Evolutionary conservation across 768 basidiomycete genomes (phyloP).

Genomic region (Boletus tomentosulus): DNA sequence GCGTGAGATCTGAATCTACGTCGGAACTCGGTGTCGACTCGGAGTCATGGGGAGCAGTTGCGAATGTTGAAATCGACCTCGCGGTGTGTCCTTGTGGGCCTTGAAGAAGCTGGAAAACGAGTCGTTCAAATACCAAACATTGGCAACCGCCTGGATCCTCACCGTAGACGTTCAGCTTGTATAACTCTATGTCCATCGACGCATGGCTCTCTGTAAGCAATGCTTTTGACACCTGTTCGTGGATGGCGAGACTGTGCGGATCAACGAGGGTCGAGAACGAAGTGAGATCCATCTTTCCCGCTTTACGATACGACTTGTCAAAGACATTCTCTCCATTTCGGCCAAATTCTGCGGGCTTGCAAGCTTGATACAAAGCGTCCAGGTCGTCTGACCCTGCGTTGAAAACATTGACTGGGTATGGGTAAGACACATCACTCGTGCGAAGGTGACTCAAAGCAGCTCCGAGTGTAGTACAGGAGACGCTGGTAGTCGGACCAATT

Average conservation of each 20-base stretch:
- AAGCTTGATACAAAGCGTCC: constrained; percentile 30
- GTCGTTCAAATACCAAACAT: neutral
- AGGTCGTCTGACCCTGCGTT: neutral
- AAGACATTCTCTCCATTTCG: constrained; percentile 33
- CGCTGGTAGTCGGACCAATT: neutral
- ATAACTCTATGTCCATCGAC: constrained; percentile 28
- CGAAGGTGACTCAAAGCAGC: neutral
- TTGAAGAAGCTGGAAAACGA: constrained; percentile 41
- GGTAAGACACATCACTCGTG: neutral
- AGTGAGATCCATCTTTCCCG: constrained; percentile 39
- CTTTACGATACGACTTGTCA: constrained; percentile 45
- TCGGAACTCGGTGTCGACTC: no score
- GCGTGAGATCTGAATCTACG: neutral
- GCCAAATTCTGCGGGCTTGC: no score
- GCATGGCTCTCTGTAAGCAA: constrained; percentile 25
- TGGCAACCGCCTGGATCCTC: neutral
- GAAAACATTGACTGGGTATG: neutral
- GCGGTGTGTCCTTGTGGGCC: constrained; percentile 46
- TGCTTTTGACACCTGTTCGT: constrained; percentile 15
- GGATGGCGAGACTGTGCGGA: constrained; percentile 26
- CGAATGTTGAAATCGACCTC: no score
- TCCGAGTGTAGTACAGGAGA: neutral
- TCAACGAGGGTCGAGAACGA: constrained; percentile 36
- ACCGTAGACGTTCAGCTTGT: constrained; percentile 49
- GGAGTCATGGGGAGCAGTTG: no score